Conservation (phyloP, 2,329 filamentous ascomycete genomes). For the Aspergillus carbonarius region DNA sequence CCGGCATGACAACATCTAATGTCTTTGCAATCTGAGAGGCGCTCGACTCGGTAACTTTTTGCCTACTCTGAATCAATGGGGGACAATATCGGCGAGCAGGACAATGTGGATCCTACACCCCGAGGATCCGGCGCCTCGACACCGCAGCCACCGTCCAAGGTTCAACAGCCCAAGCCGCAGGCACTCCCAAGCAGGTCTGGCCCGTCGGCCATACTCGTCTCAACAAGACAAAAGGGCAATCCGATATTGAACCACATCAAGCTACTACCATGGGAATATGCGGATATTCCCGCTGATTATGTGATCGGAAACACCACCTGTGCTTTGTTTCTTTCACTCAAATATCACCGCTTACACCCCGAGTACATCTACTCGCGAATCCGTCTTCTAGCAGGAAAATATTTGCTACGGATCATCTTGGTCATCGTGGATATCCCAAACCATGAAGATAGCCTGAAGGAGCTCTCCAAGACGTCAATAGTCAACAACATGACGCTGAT, state of each 20-base stretch:
- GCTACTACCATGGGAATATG: slow-evolving; percentile 90
- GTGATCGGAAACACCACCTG: slow-evolving; percentile 84
- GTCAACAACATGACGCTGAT: slow-evolving; percentile 92
- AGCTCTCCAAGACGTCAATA: slow-evolving; percentile 87
- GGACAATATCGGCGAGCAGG: slow-evolving; percentile 50
- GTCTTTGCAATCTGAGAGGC: background rate
- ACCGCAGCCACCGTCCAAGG: slow-evolving; percentile 49
- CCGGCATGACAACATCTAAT: background rate
- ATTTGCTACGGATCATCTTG: slow-evolving; percentile 80
- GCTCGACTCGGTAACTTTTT: background rate
- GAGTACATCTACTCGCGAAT: slow-evolving; percentile 98
- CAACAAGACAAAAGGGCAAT: slow-evolving; percentile 90
- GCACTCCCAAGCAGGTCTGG: slow-evolving; percentile 66
- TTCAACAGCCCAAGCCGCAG: slow-evolving; percentile 87
- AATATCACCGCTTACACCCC: slow-evolving; percentile 95
- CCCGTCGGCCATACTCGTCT: slow-evolving; percentile 82
- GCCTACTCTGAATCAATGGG: slow-evolving; percentile 35
- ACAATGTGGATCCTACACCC: slow-evolving; percentile 42
- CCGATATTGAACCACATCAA: slow-evolving; percentile 82
- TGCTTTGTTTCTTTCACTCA: slow-evolving; percentile 87
- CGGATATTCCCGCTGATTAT: slow-evolving; percentile 94
- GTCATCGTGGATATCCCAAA: slow-evolving; percentile 94
- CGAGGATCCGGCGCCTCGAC: slow-evolving; percentile 52
- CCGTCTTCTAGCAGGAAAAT: slow-evolving; percentile 77
- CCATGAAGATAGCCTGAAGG: slow-evolving; percentile 84